These are phyloP conservation scores for Pseudopithomyces chartarum DNA, from an alignment of 2,329 filamentous ascomycete genomes.

Conservation along the genomic window DNA sequence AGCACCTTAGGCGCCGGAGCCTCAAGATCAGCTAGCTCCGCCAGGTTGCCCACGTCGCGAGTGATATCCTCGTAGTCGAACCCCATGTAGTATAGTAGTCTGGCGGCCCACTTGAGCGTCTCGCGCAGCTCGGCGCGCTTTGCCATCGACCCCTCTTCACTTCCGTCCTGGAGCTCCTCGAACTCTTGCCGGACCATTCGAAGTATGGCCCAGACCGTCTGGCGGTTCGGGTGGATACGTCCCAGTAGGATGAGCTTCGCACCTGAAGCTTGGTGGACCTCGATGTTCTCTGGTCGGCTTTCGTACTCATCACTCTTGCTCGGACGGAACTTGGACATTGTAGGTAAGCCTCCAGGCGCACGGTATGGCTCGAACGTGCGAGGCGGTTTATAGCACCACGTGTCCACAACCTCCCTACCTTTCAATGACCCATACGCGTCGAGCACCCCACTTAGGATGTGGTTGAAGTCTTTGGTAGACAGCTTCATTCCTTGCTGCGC, in stretches of 20 bases:
- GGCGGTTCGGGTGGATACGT: slow-evolving; percentile 36
- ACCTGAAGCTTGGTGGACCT: slow-evolving; percentile 33
- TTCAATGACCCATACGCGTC: slow-evolving; percentile 53
- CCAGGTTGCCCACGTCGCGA: slow-evolving; percentile 37
- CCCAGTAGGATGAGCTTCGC: slow-evolving; percentile 33
- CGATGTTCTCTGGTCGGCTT: slow-evolving; percentile 34
- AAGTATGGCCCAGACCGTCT: slow-evolving; percentile 40
- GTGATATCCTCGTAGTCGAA: slow-evolving; percentile 39
- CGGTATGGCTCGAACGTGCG: slow-evolving; percentile 29
- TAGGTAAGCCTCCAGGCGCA: slow-evolving; percentile 39
- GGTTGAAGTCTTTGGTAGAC: slow-evolving; percentile 54
- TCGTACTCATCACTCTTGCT: slow-evolving; percentile 29
- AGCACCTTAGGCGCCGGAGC: slow-evolving; percentile 20
- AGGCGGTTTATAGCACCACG: slow-evolving; percentile 47
- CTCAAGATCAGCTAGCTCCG: slow-evolving; percentile 37
- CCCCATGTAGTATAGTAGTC: slow-evolving; percentile 37
- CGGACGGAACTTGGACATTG: slow-evolving; percentile 34
- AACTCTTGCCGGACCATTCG: slow-evolving; percentile 40
- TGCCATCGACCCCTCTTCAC: slow-evolving; percentile 15
- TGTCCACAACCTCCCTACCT: slow-evolving; percentile 55
- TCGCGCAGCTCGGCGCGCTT: slow-evolving; percentile 27
- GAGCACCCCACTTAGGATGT: slow-evolving; percentile 60
- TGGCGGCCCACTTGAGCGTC: slow-evolving; percentile 39
- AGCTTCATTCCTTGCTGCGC: slow-evolving; percentile 31
- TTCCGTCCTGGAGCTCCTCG: slow-evolving; percentile 20